A percentile compares a stretch with the other conserved stretches of the same genome.
phyloP scores from a whole-genome alignment of 805 yeast species.

The Ogataea philodendri region DNA sequence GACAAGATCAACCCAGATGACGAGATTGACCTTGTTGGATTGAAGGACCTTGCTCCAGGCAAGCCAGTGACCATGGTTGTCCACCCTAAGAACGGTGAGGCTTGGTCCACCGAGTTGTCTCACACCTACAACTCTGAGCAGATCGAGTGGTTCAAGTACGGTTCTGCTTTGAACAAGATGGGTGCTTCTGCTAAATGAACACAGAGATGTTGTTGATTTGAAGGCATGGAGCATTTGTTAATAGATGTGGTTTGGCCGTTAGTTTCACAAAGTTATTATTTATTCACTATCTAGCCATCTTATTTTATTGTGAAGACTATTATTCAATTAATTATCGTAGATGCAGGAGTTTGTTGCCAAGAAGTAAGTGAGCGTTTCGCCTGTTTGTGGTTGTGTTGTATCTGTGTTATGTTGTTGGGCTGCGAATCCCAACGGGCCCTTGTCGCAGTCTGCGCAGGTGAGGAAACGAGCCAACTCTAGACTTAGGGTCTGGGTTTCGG shows the following conservation, averaged over 20 bases:
- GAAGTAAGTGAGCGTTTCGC: constrained; percentile 19
- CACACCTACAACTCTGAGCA: constrained; percentile 97
- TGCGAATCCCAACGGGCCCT: constrained; percentile 75
- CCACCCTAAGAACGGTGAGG: constrained; percentile 67
- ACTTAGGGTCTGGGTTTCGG: constrained; percentile 18
- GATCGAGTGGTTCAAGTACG: constrained; percentile 98
- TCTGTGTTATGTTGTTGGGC: constrained; percentile 25
- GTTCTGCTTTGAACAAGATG: constrained; percentile 98
- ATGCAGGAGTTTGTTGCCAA: constrained; percentile 16
- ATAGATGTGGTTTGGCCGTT: constrained; percentile 11
- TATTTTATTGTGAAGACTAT: constrained; percentile 12
- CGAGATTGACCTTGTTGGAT: constrained; percentile 82
- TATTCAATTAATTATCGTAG: constrained; percentile 13
- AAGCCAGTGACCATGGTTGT: constrained; percentile 79
- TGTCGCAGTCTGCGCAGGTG: constrained; percentile 74
- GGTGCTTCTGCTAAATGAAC: constrained; percentile 29
- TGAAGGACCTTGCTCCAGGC: constrained; percentile 87
- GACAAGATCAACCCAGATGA: constrained; percentile 92
- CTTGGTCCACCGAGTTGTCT: constrained; percentile 88
- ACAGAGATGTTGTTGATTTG: constrained; percentile 6
- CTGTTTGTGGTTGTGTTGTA: constrained; percentile 6
- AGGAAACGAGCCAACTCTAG: constrained; percentile 49
- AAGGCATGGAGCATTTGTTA: constrained; percentile 10
- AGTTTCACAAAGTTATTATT: constrained; percentile 7
- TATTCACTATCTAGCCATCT: constrained; percentile 10